Evolutionary conservation across 805 yeast species (phyloP).

Genomic region (Ascoidea rubescens): DNA sequence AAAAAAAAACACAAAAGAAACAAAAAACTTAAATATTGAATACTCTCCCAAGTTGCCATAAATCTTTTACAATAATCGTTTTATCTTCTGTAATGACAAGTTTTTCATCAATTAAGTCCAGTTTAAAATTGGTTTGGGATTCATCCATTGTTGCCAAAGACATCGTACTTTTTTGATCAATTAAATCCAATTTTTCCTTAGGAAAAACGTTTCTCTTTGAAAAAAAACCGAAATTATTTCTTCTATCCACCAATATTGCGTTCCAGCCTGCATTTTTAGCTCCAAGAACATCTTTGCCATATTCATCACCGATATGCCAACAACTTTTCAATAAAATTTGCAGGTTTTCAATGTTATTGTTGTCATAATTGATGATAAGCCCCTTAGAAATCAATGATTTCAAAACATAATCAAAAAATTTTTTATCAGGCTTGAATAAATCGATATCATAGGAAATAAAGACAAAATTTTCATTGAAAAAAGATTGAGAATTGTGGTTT

Average conservation of each 20-base stretch:
- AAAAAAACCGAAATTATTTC: slow-evolving; percentile 9
- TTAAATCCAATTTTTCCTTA: not conserved
- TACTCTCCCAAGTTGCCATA: not conserved
- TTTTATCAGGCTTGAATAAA: slow-evolving; percentile 33
- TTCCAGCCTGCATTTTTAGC: slow-evolving; percentile 46
- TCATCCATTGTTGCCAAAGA: not conserved
- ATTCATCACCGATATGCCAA: slow-evolving; percentile 64
- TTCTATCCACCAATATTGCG: slow-evolving; percentile 40
- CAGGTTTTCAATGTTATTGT: not conserved
- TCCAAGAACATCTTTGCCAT: slow-evolving; percentile 38
- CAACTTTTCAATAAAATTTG: slow-evolving; percentile 15
- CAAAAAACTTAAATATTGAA: no score
- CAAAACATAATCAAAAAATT: slow-evolving; percentile 29
- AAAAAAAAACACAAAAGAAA: no score
- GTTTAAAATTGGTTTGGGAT: not conserved
- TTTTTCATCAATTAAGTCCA: not conserved
- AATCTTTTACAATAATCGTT: not conserved
- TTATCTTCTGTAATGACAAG: not conserved
- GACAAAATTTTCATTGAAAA: slow-evolving; percentile 23
- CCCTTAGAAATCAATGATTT: slow-evolving; percentile 15
- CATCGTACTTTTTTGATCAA: not conserved
- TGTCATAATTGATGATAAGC: slow-evolving; percentile 10
- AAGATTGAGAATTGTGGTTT: slow-evolving; percentile 11
- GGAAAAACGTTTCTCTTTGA: not conserved
- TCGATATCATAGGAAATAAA: slow-evolving; percentile 47